A percentile compares a stretch with the other conserved stretches of the same genome.
Evolutionary conservation across 805 yeast species (phyloP).

Genomic region (Saccharomyces paradoxus): DNA sequence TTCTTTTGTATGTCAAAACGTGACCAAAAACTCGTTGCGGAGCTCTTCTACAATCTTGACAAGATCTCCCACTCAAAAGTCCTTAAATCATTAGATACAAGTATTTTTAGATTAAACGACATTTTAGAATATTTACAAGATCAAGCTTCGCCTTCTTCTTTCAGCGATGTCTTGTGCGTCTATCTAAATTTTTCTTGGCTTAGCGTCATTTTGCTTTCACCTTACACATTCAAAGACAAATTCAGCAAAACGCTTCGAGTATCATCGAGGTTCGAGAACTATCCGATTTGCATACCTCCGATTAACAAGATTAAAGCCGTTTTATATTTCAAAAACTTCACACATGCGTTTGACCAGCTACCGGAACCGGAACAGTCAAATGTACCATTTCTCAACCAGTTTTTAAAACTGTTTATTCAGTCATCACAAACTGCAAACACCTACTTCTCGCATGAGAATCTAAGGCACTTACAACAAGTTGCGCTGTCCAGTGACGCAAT

Average conservation of each 20-base stretch:
- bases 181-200: conserved; percentile 63
- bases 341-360: conserved; percentile 5
- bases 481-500: background rate
- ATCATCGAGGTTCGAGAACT: conserved; percentile 28
- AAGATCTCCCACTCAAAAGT: conserved; percentile 42
- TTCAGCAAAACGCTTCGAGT: conserved; percentile 15
- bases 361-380: conserved; percentile 10
- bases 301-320: conserved; percentile 27
- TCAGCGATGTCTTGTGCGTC: background rate
- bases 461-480: background rate
- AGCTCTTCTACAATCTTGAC: conserved; percentile 48
- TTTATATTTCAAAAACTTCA: conserved; percentile 24
- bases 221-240: conserved; percentile 49
- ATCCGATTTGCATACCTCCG: conserved; percentile 36
- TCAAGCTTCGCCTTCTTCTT: background rate
- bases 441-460: background rate
- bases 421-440: background rate
- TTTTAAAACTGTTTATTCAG: background rate
- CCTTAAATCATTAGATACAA: background rate
- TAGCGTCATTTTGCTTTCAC: conserved; percentile 58
- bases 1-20: conserved; percentile 1
- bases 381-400: conserved; percentile 1
- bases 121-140: background rate
- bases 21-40: conserved; percentile 2
- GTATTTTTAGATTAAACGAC: background rate